phyloP scores from a whole-genome alignment of 495 filamentous ascomycete genomes.

The Lophiotrema nucula region DNA sequence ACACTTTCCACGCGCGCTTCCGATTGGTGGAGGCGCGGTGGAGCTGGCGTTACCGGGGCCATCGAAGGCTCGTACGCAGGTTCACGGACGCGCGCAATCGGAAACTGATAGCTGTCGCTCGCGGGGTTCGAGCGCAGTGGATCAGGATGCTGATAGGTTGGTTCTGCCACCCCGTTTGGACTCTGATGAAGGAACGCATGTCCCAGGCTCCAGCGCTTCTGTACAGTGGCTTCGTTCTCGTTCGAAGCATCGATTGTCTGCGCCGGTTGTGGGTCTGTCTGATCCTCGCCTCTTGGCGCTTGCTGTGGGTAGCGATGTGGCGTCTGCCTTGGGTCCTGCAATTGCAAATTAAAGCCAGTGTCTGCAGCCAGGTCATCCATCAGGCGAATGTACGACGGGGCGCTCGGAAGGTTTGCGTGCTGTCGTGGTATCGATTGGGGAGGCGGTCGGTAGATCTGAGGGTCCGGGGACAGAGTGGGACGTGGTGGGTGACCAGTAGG shows the following conservation, averaged over 20 bases:
- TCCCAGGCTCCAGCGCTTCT: slow-evolving; percentile 3
- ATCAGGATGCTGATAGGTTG: neutral
- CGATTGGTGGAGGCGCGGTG: slow-evolving; percentile 3
- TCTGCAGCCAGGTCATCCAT: slow-evolving; percentile 16
- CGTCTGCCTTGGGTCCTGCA: too few relatives aligned
- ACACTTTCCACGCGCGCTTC: slow-evolving; percentile 20
- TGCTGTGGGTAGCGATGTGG: too few relatives aligned
- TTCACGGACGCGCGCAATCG: too few relatives aligned
- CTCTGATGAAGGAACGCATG: slow-evolving; percentile 11
- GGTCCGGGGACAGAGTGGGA: neutral
- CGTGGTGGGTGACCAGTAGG: neutral
- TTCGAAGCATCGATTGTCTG: too few relatives aligned
- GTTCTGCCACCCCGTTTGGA: neutral
- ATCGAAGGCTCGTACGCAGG: too few relatives aligned
- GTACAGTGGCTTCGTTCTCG: too few relatives aligned
- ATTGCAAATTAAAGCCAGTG: neutral
- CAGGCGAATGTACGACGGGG: slow-evolving; percentile 22
- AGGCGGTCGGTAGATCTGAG: neutral
- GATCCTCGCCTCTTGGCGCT: neutral
- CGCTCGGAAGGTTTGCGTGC: neutral
- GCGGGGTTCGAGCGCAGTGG: neutral
- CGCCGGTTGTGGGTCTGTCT: too few relatives aligned
- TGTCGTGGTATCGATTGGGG: neutral
- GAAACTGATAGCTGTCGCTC: too few relatives aligned
- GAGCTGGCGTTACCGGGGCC: slow-evolving; percentile 13